Conservation (phyloP, 2,329 filamentous ascomycete species). For the Orbilia blumenaviensis region DNA sequence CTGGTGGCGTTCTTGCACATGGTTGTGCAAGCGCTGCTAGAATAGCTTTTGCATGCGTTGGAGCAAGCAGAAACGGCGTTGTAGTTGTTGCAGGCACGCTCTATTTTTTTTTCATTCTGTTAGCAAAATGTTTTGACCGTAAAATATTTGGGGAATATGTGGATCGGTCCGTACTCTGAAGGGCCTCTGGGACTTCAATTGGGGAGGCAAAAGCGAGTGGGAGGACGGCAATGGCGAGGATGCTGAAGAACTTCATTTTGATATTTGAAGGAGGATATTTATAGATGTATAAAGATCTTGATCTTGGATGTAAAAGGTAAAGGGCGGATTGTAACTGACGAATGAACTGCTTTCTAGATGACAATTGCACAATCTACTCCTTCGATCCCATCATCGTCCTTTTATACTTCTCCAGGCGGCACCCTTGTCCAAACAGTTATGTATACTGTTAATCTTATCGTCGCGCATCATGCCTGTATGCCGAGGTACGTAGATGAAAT, state of each 20-base stretch:
- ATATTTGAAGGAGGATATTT: background rate
- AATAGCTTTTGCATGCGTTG: background rate
- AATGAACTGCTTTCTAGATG: background rate
- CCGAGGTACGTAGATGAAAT: background rate
- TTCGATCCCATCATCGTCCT: slow-evolving; percentile 5
- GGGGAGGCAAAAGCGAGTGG: slow-evolving; percentile 23
- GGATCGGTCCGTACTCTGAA: slow-evolving; percentile 4
- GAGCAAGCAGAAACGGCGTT: background rate
- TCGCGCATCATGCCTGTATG: background rate
- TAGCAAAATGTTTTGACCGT: background rate
- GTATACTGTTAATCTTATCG: background rate
- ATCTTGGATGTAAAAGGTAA: background rate
- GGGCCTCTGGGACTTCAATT: background rate
- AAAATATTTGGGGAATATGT: background rate
- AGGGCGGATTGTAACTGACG: background rate
- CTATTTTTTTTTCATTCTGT: background rate
- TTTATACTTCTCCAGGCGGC: slow-evolving; percentile 2
- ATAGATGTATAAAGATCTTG: no score
- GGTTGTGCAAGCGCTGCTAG: background rate
- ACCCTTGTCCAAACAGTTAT: background rate
- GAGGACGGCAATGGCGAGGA: slow-evolving; percentile 20
- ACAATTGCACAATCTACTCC: background rate
- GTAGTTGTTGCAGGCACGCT: slow-evolving; percentile 6
- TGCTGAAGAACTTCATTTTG: slow-evolving; percentile 42
- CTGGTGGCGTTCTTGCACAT: background rate